phyloP scores from a whole-genome alignment of 2,329 filamentous ascomycete genomes.

The Blumeria graminis region DNA sequence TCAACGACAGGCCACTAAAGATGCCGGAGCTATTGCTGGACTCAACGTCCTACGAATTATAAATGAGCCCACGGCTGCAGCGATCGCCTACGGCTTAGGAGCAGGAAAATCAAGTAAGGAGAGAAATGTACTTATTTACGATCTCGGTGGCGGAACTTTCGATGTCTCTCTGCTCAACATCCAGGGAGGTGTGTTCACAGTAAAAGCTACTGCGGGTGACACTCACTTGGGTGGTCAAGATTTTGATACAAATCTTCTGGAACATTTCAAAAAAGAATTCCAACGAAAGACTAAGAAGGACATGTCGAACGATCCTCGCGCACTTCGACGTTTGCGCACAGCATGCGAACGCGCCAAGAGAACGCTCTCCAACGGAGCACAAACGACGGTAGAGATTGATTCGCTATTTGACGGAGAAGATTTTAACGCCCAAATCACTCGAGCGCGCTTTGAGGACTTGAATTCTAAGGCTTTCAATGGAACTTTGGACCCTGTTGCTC shows the following conservation, averaged over 20 bases:
- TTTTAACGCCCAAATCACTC: slow-evolving; percentile 91
- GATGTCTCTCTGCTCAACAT: slow-evolving; percentile 99
- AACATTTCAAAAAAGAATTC: slow-evolving; percentile 96
- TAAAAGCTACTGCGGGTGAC: slow-evolving; percentile 94
- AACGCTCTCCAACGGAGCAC: slow-evolving; percentile 88
- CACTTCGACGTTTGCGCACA: slow-evolving; percentile 84
- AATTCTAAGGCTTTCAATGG: slow-evolving; percentile 89
- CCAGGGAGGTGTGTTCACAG: slow-evolving; percentile 96
- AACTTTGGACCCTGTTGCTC: slow-evolving; percentile 83
- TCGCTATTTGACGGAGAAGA: slow-evolving; percentile 96
- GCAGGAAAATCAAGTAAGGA: slow-evolving; percentile 90
- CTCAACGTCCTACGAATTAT: slow-evolving; percentile 99
- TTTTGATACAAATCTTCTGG: slow-evolving; percentile 87
- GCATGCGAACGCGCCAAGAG: slow-evolving; percentile 99
- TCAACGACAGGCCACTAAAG: slow-evolving; percentile 98
- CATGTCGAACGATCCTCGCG: slow-evolving; percentile 47
- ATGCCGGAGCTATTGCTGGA: slow-evolving; percentile 89
- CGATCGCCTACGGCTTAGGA: slow-evolving; percentile 94
- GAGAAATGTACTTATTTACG: slow-evolving; percentile 98
- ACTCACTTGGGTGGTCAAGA: slow-evolving; percentile 90
- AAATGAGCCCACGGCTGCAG: slow-evolving; percentile 96
- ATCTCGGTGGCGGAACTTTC: slow-evolving; percentile 99
- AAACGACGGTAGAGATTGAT: slow-evolving; percentile 96
- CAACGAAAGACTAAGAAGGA: slow-evolving; percentile 51
- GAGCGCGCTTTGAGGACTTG: slow-evolving; percentile 95